Evolutionary conservation across 768 basidiomycete species (phyloP).

Genomic region (Suillus decipiens): DNA sequence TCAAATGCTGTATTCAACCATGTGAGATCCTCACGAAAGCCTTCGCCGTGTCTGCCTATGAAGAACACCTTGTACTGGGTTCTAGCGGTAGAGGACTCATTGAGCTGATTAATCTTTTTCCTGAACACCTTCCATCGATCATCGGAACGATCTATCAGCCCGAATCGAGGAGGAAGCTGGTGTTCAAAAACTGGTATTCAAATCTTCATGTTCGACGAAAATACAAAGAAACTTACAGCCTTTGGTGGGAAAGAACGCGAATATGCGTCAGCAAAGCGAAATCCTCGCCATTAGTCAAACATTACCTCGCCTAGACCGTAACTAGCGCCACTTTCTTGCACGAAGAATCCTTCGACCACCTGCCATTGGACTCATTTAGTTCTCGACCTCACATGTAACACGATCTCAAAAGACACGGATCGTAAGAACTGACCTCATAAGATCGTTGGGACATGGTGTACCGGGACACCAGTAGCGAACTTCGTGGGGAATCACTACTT

Average conservation of each 20-base stretch:
- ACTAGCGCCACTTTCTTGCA: not conserved
- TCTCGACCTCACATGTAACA: not conserved
- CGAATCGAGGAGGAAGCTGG: constrained; percentile 59
- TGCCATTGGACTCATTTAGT: not conserved
- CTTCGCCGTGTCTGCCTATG: constrained; percentile 72
- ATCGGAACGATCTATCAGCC: constrained; percentile 50
- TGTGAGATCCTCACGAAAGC: constrained; percentile 55
- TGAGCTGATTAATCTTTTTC: constrained; percentile 46
- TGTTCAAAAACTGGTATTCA: not conserved
- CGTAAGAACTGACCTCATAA: not conserved
- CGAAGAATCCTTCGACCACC: constrained; percentile 7
- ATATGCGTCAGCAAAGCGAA: not conserved
- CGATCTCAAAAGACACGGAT: not conserved
- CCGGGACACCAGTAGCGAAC: not conserved
- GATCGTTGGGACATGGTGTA: constrained; percentile 4
- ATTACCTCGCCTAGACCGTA: not conserved
- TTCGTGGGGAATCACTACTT: not conserved
- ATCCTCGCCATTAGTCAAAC: not conserved
- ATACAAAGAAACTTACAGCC: constrained; percentile 1
- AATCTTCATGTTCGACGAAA: not conserved
- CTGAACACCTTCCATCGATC: constrained; percentile 53
- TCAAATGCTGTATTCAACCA: constrained; percentile 50
- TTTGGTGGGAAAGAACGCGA: not conserved
- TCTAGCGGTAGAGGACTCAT: constrained; percentile 37
- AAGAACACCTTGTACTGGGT: constrained; percentile 64